Evolutionary conservation across 2,329 filamentous ascomycete species (phyloP).

Genomic region (Pseudogymnoascus sp.): DNA sequence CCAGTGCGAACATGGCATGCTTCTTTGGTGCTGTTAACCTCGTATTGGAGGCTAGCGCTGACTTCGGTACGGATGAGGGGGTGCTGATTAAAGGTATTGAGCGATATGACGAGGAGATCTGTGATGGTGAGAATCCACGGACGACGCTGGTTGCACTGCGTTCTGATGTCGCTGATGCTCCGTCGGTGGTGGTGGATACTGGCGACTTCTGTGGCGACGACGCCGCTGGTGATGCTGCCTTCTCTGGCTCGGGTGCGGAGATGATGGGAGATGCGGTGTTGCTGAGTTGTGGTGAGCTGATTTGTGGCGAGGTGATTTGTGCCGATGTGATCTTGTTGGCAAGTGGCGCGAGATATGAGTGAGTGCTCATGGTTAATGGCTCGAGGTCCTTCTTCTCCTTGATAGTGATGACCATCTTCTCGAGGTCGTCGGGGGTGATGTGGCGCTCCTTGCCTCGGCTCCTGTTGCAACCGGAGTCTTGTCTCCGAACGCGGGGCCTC

Average conservation of each 20-base stretch:
- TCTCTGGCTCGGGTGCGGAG: slow-evolving; percentile 43
- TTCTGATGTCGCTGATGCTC: slow-evolving; percentile 24
- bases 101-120: slow-evolving; percentile 59
- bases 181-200: slow-evolving; percentile 12
- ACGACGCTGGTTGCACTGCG: slow-evolving; percentile 54
- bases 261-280: slow-evolving; percentile 38
- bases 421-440: slow-evolving; percentile 84
- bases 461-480: slow-evolving; percentile 63
- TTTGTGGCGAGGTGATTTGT: slow-evolving; percentile 28
- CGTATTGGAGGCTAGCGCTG: slow-evolving; percentile 39
- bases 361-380: slow-evolving; percentile 36
- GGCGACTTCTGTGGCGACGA: slow-evolving; percentile 23
- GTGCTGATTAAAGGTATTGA: slow-evolving; percentile 30
- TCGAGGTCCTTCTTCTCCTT: slow-evolving; percentile 69
- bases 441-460: slow-evolving; percentile 73
- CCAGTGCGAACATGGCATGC: slow-evolving; percentile 43
- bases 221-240: slow-evolving; percentile 38
- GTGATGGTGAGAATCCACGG: slow-evolving; percentile 75
- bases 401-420: slow-evolving; percentile 90
- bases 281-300: slow-evolving; percentile 38
- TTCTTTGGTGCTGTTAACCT: slow-evolving; percentile 58
- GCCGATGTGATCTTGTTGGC: slow-evolving; percentile 28
- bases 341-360: slow-evolving; percentile 36
- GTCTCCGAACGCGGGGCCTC: slow-evolving; percentile 59
- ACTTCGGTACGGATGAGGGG: slow-evolving; percentile 32